A percentile compares a stretch with the other conserved stretches of the same genome.
phyloP scores from a whole-genome alignment of 306 rosid genomes.

The Cucurbita ficifolia region DNA sequence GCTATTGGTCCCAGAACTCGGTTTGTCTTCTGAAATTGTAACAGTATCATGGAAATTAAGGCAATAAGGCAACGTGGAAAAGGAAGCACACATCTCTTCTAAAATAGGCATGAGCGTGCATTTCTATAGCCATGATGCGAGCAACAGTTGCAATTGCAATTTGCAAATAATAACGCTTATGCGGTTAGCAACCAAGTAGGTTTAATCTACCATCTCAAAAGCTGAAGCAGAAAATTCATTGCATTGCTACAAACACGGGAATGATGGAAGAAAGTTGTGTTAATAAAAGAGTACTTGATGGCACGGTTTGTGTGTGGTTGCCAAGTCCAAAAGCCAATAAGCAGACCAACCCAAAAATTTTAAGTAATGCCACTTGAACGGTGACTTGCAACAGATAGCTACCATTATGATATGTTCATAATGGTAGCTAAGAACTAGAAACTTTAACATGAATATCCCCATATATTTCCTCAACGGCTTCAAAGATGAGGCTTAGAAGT shows the following conservation, averaged over 20 bases:
- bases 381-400: neutral
- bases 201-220: neutral
- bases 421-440: neutral
- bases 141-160: neutral
- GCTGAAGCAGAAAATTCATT: neutral
- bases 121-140: neutral
- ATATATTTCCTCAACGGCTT: neutral
- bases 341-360: neutral
- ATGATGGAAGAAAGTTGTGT: neutral
- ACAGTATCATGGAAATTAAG: neutral
- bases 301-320: neutral
- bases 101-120: neutral
- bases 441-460: neutral
- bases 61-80: constrained; percentile 4
- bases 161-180: neutral
- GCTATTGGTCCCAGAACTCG: constrained; percentile 51
- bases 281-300: neutral
- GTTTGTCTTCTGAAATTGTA: constrained; percentile 35
- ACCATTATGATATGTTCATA: too few species aligned
- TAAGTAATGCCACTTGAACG: neutral
- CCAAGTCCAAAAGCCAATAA: neutral
- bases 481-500: neutral
- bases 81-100: neutral
- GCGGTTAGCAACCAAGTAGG: neutral
- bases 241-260: neutral